These are phyloP conservation scores for Vaccinium darrowii DNA, from an alignment of 148 eudicot genomes.

Conservation along the genomic window DNA sequence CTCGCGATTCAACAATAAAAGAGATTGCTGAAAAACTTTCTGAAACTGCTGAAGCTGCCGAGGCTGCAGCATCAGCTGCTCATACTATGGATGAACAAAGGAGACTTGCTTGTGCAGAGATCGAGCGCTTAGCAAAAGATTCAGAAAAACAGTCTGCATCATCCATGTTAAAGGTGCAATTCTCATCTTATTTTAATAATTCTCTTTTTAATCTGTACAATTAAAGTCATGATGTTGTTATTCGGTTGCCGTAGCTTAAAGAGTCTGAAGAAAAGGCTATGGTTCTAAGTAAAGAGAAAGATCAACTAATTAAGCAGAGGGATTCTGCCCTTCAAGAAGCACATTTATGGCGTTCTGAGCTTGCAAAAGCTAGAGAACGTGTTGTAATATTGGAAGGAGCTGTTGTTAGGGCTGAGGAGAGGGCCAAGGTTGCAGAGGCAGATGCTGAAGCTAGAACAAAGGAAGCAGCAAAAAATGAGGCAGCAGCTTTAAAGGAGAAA, in stretches of 20 bases:
- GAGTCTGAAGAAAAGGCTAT: slow-evolving; percentile 60
- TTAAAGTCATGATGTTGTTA: slow-evolving; percentile 8
- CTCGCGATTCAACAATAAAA: slow-evolving; percentile 83
- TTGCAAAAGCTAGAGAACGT: slow-evolving; percentile 93
- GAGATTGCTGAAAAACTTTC: slow-evolving; percentile 83
- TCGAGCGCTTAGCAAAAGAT: slow-evolving; percentile 61
- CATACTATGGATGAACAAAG: slow-evolving; percentile 93
- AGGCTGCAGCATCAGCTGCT: slow-evolving; percentile 97
- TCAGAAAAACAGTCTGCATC: slow-evolving; percentile 57
- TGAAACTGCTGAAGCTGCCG: slow-evolving; percentile 96
- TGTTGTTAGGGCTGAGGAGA: slow-evolving; percentile 91
- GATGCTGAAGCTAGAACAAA: slow-evolving; percentile 76
- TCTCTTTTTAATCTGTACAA: not conserved
- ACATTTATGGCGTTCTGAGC: slow-evolving; percentile 94
- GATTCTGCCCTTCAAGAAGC: slow-evolving; percentile 84
- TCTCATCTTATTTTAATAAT: not conserved
- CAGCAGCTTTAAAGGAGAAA: slow-evolving; percentile 67
- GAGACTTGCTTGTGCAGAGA: slow-evolving; percentile 70
- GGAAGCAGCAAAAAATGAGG: slow-evolving; percentile 71
- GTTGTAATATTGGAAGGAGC: slow-evolving; percentile 87
- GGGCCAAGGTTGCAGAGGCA: slow-evolving; percentile 61
- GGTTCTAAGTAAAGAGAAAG: slow-evolving; percentile 52
- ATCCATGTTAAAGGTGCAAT: slow-evolving; percentile 54
- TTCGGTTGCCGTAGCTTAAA: slow-evolving; percentile 44
- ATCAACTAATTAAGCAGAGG: slow-evolving; percentile 59